Evolutionary conservation across 257 asterid genomes (phyloP), one percentile per base, ranked within the genome.

Genomic region (Knoxia roxburghii): DNA sequence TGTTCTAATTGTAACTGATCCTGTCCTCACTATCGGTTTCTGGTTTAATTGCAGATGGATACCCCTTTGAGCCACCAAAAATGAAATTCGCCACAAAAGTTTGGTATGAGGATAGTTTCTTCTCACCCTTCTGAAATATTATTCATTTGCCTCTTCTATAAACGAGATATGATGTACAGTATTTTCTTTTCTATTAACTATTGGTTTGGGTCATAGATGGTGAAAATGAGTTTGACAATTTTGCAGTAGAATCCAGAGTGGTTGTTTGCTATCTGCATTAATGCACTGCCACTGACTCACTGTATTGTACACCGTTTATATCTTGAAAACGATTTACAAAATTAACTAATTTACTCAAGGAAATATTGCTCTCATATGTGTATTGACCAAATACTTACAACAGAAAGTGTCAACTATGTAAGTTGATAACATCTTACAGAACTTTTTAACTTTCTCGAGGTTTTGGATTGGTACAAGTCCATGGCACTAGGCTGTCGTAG

Each of bases 11-110:
- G 13, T 37, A 26, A 30, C 41, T 57, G 37, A 48, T 49, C 52
- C 41, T 29, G 21, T 66, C 61, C 6, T 26, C 48, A 29, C 41
- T 46, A 18, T 40, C 24, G 39, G 14, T 12, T n/a, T 51, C 21
- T 21, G 40, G 56, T 66, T 48, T 69, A 56, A 72, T 74, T 84
- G 85, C 96, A 93, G 99, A 82, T 79, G 96, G 95, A 35, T 93
- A 93, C 78, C 99, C 99, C 23, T 93, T 93, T 32, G 95, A 88
- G 83, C 99, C 99, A 67, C 99, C 99, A 43, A 90, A 84, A 74
- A 93, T 93, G 99, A 78, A 63, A 72, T 93, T 93, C 67, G 79
- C 79, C 75, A 93, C 99, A 61, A 93, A 93, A 93, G 97, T 93
- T 54, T 93, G 99, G 97, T 93, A 93, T 74, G 96, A 64, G 67